Conservation (phyloP, 2,329 filamentous ascomycete genomes). For the Fusarium sp. region DNA sequence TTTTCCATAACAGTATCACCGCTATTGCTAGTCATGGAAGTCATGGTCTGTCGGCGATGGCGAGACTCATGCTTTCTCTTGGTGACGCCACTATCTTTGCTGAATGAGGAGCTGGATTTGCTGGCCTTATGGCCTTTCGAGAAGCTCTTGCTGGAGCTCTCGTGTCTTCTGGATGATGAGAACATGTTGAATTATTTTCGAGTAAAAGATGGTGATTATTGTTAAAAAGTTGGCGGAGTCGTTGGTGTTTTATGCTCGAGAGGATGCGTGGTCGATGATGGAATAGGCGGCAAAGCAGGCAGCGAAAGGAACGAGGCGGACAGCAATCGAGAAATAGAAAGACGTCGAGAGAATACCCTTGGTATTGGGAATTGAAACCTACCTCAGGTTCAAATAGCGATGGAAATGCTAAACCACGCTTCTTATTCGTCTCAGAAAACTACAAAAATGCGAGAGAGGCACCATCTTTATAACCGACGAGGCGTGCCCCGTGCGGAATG, state of each 20-base stretch:
- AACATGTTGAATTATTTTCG: constrained; percentile 56
- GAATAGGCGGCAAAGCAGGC: constrained; percentile 14
- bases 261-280: constrained; percentile 6
- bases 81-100: constrained; percentile 63
- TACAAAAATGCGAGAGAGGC: constrained; percentile 13
- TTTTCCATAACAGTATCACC: constrained; percentile 57
- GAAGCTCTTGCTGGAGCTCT: constrained; percentile 62
- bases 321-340: constrained; percentile 17
- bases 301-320: constrained; percentile 30
- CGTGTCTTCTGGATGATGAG: constrained; percentile 57
- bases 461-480: constrained; percentile 45
- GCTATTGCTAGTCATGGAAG: constrained; percentile 53
- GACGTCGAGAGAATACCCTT: constrained; percentile 26
- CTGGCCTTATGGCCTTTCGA: constrained; percentile 62
- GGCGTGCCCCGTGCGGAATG: constrained; percentile 40
- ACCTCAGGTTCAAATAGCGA: constrained; percentile 48
- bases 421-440: constrained; percentile 30
- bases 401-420: constrained; percentile 29
- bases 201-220: neutral
- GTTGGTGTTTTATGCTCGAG: constrained; percentile 28
- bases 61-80: constrained; percentile 65
- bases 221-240: constrained; percentile 27
- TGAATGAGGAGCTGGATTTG: constrained; percentile 66
- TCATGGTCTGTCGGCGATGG: constrained; percentile 60
- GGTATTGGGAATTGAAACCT: constrained; percentile 40